phyloP scores from a whole-genome alignment of 2,329 filamentous ascomycete species.

The Diplocarpon rosae region DNA sequence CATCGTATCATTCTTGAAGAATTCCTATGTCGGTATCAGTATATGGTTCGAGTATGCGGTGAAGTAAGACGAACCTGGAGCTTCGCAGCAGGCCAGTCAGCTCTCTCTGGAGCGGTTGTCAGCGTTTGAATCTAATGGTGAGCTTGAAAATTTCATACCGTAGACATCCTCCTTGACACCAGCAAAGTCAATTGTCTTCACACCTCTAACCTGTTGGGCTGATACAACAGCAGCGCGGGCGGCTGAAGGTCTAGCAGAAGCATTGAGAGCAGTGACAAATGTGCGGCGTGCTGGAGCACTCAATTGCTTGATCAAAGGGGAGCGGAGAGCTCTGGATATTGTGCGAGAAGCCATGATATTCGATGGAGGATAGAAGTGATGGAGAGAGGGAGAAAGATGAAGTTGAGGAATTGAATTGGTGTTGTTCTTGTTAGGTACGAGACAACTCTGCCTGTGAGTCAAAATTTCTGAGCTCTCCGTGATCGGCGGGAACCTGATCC shows the following conservation, averaged over 20 bases:
- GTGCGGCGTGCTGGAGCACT: constrained; percentile 49
- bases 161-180: constrained; percentile 87
- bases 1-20: constrained; percentile 99
- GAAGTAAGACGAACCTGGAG: constrained; percentile 59
- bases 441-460: too few species aligned
- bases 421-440: too few species aligned
- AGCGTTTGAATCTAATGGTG: constrained; percentile 10
- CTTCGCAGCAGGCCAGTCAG: constrained; percentile 98
- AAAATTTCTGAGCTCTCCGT: too few species aligned
- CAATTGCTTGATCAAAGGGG: constrained; percentile 53
- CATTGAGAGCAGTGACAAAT: constrained; percentile 48
- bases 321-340: constrained; percentile 57
- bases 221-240: constrained; percentile 36
- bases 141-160: constrained; percentile 43
- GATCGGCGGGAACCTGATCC: too few species aligned
- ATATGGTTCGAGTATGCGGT: constrained; percentile 9
- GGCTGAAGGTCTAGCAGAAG: constrained; percentile 41
- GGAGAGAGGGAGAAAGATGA: background rate
- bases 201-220: constrained; percentile 57
- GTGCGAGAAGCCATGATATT: constrained; percentile 66
- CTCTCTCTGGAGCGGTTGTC: constrained; percentile 58
- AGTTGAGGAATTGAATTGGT: background rate
- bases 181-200: constrained; percentile 99
- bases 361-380: constrained; percentile 15
- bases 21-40: constrained; percentile 51